These are phyloP conservation scores for Orbilia brochopaga DNA, from an alignment of 2,329 filamentous ascomycete genomes.

Conservation along the genomic window DNA sequence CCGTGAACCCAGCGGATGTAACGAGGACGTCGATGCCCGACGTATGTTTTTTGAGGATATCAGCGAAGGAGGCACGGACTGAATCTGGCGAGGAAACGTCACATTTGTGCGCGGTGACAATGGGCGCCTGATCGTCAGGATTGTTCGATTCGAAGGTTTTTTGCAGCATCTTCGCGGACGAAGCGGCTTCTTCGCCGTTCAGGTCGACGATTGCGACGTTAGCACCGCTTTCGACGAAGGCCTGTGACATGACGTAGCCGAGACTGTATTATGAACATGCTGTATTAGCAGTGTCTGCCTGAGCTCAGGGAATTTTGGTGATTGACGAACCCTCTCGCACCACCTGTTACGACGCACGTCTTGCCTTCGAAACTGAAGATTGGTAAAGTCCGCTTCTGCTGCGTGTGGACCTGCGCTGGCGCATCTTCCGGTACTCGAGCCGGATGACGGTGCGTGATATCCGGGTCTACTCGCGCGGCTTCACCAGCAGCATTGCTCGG, in stretches of 20 bases:
- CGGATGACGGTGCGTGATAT: slow-evolving; percentile 32
- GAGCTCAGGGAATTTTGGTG: neutral
- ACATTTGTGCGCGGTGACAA: slow-evolving; percentile 85
- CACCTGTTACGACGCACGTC: slow-evolving; percentile 85
- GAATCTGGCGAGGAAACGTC: slow-evolving; percentile 83
- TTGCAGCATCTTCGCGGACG: slow-evolving; percentile 75
- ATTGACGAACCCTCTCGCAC: slow-evolving; percentile 70
- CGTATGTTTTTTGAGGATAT: slow-evolving; percentile 57
- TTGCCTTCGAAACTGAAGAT: slow-evolving; percentile 85
- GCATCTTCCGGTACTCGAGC: slow-evolving; percentile 23
- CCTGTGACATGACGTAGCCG: slow-evolving; percentile 91
- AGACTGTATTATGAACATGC: slow-evolving; percentile 58
- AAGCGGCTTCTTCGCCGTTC: slow-evolving; percentile 85
- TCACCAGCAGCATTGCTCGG: slow-evolving; percentile 21
- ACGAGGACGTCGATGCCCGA: slow-evolving; percentile 84
- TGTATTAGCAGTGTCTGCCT: neutral
- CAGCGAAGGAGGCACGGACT: slow-evolving; percentile 74
- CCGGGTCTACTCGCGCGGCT: slow-evolving; percentile 30
- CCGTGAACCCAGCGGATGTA: slow-evolving; percentile 94
- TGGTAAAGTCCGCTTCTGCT: slow-evolving; percentile 75
- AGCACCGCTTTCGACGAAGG: slow-evolving; percentile 83
- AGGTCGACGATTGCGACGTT: slow-evolving; percentile 91
- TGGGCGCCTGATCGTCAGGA: slow-evolving; percentile 70
- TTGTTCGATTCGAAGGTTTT: slow-evolving; percentile 84
- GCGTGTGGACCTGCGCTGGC: slow-evolving; percentile 10